These are phyloP conservation scores for Paraglomus occultum DNA, from an alignment of 192 early-diverging fungal species.

Conservation along the genomic window DNA sequence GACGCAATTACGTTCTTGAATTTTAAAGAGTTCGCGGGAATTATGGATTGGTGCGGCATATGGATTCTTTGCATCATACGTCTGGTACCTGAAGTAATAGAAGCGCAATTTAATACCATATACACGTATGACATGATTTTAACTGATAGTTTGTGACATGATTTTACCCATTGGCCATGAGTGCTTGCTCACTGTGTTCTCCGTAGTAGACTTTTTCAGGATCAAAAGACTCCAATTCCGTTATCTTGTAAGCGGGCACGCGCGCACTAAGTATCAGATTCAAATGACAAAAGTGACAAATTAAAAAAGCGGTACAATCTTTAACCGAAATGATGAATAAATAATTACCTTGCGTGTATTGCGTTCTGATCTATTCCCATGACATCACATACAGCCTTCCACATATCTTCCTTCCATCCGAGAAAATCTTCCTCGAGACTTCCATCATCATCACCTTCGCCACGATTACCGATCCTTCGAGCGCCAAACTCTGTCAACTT, in stretches of 20 bases:
- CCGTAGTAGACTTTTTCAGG: conserved; percentile 48
- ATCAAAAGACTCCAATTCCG: conserved; percentile 38
- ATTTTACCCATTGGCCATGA: conserved; percentile 31
- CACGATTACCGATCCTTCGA: conserved; percentile 67
- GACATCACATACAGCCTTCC: conserved; percentile 72
- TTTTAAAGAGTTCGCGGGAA: conserved; percentile 68
- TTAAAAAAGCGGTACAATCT: neutral
- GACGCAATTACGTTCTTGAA: conserved; percentile 75
- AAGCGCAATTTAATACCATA: conserved; percentile 24
- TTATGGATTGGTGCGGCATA: conserved; percentile 65
- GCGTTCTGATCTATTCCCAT: conserved; percentile 64
- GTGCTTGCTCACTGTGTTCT: conserved; percentile 46
- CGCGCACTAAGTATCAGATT: conserved; percentile 44
- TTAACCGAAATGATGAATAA: neutral
- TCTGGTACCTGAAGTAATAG: conserved; percentile 35
- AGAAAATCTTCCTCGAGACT: conserved; percentile 96
- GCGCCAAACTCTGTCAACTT: conserved; percentile 74
- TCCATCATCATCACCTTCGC: conserved; percentile 97
- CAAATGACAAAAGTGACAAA: neutral
- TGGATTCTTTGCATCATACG: conserved; percentile 88
- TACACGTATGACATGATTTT: conserved; percentile 6
- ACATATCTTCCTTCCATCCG: conserved; percentile 87
- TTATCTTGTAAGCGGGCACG: conserved; percentile 56
- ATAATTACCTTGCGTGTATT: conserved; percentile 21
- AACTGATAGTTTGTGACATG: neutral